These are phyloP conservation scores for Macrotyloma uniflorum DNA, from an alignment of 306 rosid species.

Conservation along the genomic window DNA sequence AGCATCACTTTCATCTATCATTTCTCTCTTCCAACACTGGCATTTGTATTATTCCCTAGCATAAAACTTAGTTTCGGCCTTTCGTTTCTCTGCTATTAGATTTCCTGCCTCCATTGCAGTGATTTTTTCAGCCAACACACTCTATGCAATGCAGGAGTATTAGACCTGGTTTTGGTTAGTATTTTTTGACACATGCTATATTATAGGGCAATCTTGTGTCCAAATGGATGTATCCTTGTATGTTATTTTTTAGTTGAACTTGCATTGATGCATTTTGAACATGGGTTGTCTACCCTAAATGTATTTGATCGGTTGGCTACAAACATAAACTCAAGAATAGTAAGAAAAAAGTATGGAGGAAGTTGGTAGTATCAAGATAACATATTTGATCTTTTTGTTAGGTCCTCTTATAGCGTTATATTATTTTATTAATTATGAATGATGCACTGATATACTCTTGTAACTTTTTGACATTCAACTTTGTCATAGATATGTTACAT, in stretches of 20 bases:
- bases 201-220: background rate
- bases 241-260: background rate
- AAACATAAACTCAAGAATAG: background rate
- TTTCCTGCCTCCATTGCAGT: background rate
- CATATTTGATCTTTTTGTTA: conserved; percentile 16
- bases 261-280: background rate
- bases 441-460: background rate
- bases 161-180: background rate
- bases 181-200: background rate
- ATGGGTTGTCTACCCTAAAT: background rate
- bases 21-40: too few species aligned
- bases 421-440: conserved; percentile 23
- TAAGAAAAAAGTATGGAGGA: conserved; percentile 10
- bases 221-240: background rate
- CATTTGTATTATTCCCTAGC: background rate
- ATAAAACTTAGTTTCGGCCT: background rate
- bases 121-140: background rate
- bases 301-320: background rate
- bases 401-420: background rate
- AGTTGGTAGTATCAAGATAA: background rate
- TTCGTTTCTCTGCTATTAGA: background rate
- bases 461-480: conserved; percentile 25
- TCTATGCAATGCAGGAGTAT: background rate
- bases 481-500: conserved; percentile 52
- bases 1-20: too few species aligned